Evolutionary conservation across 108 stramenopile species (phyloP), one percentile per base, ranked within the genome.

Genomic region (Pseudonitzschia pungens): DNA sequence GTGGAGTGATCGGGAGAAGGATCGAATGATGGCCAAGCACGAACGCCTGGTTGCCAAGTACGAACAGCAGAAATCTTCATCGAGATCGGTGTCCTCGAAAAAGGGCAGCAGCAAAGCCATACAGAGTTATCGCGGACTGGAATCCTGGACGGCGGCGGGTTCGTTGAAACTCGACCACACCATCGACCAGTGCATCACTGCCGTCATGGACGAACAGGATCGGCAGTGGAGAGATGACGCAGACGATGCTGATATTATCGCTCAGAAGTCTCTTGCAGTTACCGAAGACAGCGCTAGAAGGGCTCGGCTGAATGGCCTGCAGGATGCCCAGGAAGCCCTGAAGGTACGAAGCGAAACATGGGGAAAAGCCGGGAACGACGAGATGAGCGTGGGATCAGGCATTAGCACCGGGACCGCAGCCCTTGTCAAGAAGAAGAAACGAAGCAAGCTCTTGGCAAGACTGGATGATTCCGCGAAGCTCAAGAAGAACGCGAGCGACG

Each of bases 151-250:
- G 57, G 27, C 48, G 7, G 48, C 65, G 21, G 77, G 77, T 28
- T 65, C 57, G 18, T 20, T 58, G 24, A 60, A 72, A 36, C 66
- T 78, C 11, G 77, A 78, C 45, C 42, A 66, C 31, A 52, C 41
- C 29, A 72, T 78, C 26, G 58, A 64, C 2, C 33, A 45, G 45
- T 40, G 54, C 60, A 54, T 78, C 9, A 42, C 56, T 16, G 71
- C 71, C 3, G 77, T 78, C 7, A 78, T 78, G 77, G 77, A 78
- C 58, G 77, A 78, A 57, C 77, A 78, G 66, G 77, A 78, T 57
- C 70, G 59, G 20, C 77, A 78, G 67, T 78, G 77, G 77, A 36
- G 42, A 1, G 66, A 33, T 3, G 60, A 72, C 57, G 28, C 9
- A 12, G 77, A 78, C 48, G 71, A 78, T 40, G 58, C 20, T 6